Base-by-base conservation (phyloP, 225 moss, liverwort and hornwort genomes). In the Sphagnum contortum region DNA sequence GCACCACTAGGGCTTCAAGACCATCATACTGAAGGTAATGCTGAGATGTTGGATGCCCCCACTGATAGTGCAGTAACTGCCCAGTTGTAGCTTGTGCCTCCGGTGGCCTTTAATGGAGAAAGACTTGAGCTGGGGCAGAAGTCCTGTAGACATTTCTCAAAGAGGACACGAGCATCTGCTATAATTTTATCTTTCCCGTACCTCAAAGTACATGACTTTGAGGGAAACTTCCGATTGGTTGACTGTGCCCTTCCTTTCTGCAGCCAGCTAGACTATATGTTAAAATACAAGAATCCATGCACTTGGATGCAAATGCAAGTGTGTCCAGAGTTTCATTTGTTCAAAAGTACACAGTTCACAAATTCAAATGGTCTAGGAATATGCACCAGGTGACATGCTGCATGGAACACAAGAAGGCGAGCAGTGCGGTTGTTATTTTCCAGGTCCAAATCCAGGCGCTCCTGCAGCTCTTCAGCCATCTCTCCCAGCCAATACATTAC, bases 401-500 rank as follows among this genome's bases (percentile, higher is more conserved):
- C 89, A 75, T 91, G 80, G 70, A 88, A 79, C 44, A 88, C 80
- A 44, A 95, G 82, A 53, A 87, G 79, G 47, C 82, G 86, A 45
- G 91, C 91, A 63, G 74, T 84, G 64, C 91, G 89, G 48, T 84
- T 88, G 72, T 95, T 81, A 59, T 87, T 72, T 58, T 85, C 78
- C 58, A 94, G 75, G 75, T 94, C 94, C 54, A 72, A 58, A 75
- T 89, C 89, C 71, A 94, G 83, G 57, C 89, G 94, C 60, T 91
- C 94, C 66, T 94, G 94, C 62, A 94, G 81, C 73, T 89, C 83
- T 45, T 76, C 91, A 64, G 89, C 69, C 69, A 94, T 68, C 74
- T 91, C 94, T 72, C 89, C 85, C 48, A 94, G 86, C 94, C 94
- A 91, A 70, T 87, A 74, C 62, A 82, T 71, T 55, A 94, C 85